Evolutionary conservation across 306 rosid genomes (phyloP).

Genomic region (Trichosanthes cucumerina): DNA sequence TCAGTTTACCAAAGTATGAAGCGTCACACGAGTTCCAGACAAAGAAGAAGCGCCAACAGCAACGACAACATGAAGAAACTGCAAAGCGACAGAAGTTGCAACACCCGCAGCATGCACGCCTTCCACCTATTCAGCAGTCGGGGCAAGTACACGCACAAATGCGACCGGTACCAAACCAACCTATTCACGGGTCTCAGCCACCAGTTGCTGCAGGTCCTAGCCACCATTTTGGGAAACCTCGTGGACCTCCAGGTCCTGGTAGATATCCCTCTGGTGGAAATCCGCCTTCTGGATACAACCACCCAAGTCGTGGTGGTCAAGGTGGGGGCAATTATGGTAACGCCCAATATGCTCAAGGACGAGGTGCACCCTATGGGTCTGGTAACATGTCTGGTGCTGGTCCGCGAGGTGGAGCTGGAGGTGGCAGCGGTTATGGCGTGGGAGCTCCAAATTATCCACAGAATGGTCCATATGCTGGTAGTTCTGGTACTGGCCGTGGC

Average conservation of each 20-base stretch:
- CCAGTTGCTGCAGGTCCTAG: conserved; percentile 32
- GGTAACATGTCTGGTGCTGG: conserved; percentile 31
- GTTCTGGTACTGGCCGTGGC: conserved; percentile 36
- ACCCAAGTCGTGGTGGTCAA: conserved; percentile 35
- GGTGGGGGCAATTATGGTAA: conserved; percentile 20
- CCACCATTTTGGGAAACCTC: conserved; percentile 38
- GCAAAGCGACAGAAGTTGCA: conserved; percentile 44
- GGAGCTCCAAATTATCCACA: conserved; percentile 34
- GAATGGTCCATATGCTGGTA: conserved; percentile 27
- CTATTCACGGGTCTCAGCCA: conserved; percentile 29
- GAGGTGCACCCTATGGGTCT: conserved; percentile 39
- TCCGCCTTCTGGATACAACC: conserved; percentile 33
- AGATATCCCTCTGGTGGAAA: conserved; percentile 31
- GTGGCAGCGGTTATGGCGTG: conserved; percentile 35
- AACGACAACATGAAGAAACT: conserved; percentile 37
- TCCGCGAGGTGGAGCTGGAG: conserved; percentile 36
- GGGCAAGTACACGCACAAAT: conserved; percentile 41
- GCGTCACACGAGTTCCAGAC: conserved; percentile 47
- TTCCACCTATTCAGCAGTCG: conserved; percentile 43
- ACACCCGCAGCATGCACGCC: conserved; percentile 38
- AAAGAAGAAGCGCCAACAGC: conserved; percentile 42
- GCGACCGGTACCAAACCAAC: conserved; percentile 39
- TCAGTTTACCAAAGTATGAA: conserved; percentile 39
- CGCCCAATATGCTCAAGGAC: conserved; percentile 39
- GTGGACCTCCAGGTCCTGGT: conserved; percentile 41